Conservation (phyloP, 352 stramenopile species). For the Stephanocyclus meneghinianus region DNA sequence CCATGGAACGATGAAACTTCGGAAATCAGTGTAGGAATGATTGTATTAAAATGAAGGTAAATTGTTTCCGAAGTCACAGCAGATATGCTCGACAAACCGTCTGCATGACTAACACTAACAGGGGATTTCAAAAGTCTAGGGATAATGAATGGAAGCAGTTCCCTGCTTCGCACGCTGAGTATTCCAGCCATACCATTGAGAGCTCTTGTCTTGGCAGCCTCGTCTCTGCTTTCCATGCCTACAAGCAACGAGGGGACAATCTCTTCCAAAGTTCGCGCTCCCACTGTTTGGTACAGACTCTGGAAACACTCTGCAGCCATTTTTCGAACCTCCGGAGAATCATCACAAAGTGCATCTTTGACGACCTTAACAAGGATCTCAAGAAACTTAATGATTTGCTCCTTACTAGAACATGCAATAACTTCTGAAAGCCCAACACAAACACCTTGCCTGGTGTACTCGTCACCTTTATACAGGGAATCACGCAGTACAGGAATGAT, state of each 20-base stretch:
- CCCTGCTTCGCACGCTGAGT: slow-evolving; percentile 91
- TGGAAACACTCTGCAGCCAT: slow-evolving; percentile 96
- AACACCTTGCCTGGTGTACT: slow-evolving; percentile 88
- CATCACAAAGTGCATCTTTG: slow-evolving; percentile 96
- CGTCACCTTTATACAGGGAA: slow-evolving; percentile 86
- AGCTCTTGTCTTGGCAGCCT: slow-evolving; percentile 80
- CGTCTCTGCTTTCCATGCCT: slow-evolving; percentile 86
- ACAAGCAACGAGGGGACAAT: slow-evolving; percentile 95
- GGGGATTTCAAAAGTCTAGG: slow-evolving; percentile 7
- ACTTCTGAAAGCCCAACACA: slow-evolving; percentile 98
- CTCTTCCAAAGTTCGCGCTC: slow-evolving; percentile 93
- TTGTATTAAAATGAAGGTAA: slow-evolving; percentile 93
- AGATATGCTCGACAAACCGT: slow-evolving; percentile 90
- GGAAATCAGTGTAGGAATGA: slow-evolving; percentile 86
- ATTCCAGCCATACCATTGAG: slow-evolving; percentile 97
- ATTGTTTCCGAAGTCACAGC: slow-evolving; percentile 91
- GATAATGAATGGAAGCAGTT: slow-evolving; percentile 62
- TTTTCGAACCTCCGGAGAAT: slow-evolving; percentile 84
- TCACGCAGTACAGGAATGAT: slow-evolving; percentile 97
- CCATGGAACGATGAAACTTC: slow-evolving; percentile 75
- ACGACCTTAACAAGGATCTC: slow-evolving; percentile 94
- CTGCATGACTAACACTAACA: slow-evolving; percentile 82
- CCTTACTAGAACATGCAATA: slow-evolving; percentile 94
- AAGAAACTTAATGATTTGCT: slow-evolving; percentile 95
- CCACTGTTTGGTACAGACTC: slow-evolving; percentile 93